A percentile compares a stretch with the other conserved stretches of the same genome.
Evolutionary conservation across 140 eudicot genomes (phyloP).

Genomic region (Flaveria floridana): DNA sequence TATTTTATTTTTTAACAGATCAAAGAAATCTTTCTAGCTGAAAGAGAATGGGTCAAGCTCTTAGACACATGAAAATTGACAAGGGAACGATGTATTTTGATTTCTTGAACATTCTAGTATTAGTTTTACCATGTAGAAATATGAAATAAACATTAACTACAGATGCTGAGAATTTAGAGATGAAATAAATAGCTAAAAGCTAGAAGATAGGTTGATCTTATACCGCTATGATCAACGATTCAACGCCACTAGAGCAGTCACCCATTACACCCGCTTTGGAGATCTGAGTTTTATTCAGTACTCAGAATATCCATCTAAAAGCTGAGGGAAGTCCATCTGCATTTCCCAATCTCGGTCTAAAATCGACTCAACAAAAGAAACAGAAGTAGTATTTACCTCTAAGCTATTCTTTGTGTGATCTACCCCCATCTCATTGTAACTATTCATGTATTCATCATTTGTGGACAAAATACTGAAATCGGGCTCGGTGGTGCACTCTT

Average conservation of each 20-base stretch:
- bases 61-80: not conserved
- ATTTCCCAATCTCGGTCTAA: conserved; percentile 64
- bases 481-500: conserved; percentile 40
- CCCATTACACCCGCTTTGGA: not conserved
- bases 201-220: conserved; percentile 13
- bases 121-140: not conserved
- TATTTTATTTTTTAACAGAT: not conserved
- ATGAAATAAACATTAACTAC: conserved; percentile 17
- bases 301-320: conserved; percentile 54
- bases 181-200: conserved; percentile 23
- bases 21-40: not conserved
- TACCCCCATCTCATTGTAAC: conserved; percentile 27
- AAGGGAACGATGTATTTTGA: not conserved
- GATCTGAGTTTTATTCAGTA: conserved; percentile 29
- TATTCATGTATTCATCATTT: conserved; percentile 22
- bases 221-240: not conserved
- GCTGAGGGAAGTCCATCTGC: conserved; percentile 58
- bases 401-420: conserved; percentile 25
- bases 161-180: conserved; percentile 16
- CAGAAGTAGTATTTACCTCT: conserved; percentile 40
- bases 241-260: not conserved
- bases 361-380: conserved; percentile 74
- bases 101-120: conserved; percentile 14
- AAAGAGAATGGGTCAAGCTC: not conserved
- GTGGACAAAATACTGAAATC: conserved; percentile 27